Percentiles rank a stretch among this genome's conserved stretches.
Conservation (phyloP, 208 protist species). For the Borovskyia barvae region DNA sequence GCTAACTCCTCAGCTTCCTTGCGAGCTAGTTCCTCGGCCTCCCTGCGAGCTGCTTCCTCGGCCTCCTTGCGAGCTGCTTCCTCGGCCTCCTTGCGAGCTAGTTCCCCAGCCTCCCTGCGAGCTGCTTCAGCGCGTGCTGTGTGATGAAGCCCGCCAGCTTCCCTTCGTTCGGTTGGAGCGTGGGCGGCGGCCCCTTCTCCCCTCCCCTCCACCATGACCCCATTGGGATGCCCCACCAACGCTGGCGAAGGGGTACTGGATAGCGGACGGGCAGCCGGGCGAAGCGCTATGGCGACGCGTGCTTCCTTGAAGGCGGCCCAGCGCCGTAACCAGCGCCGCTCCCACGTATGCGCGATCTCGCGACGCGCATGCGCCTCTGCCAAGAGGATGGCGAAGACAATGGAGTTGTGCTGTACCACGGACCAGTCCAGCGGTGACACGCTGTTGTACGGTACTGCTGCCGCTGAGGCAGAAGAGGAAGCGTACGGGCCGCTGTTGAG, state of each 20-base stretch:
- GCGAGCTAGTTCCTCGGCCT: neutral
- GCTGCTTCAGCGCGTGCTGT: too few relatives aligned
- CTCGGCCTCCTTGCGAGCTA: neutral
- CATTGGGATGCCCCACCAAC: neutral
- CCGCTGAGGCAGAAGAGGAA: neutral
- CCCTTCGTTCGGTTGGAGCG: neutral
- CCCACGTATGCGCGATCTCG: constrained; percentile 52
- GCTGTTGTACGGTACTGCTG: constrained; percentile 9
- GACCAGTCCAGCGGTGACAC: too few relatives aligned
- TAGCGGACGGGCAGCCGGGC: neutral
- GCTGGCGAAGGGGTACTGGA: too few relatives aligned
- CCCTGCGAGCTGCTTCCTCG: neutral
- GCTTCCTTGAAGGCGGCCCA: constrained; percentile 38
- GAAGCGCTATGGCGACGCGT: constrained; percentile 20
- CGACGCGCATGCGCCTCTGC: constrained; percentile 55
- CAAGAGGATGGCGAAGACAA: constrained; percentile 50
- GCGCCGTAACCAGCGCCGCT: constrained; percentile 32
- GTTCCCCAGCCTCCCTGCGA: too few relatives aligned
- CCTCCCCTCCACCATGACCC: too few relatives aligned
- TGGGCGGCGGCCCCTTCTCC: too few relatives aligned
- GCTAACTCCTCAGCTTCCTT: constrained; percentile 3
- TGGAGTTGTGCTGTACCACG: constrained; percentile 22
- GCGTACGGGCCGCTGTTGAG: too few relatives aligned
- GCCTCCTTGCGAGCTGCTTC: neutral
- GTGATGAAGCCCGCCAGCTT: too few relatives aligned